Evolutionary conservation across 2,329 filamentous ascomycete genomes (phyloP).

Genomic region (Hortaea sp.): DNA sequence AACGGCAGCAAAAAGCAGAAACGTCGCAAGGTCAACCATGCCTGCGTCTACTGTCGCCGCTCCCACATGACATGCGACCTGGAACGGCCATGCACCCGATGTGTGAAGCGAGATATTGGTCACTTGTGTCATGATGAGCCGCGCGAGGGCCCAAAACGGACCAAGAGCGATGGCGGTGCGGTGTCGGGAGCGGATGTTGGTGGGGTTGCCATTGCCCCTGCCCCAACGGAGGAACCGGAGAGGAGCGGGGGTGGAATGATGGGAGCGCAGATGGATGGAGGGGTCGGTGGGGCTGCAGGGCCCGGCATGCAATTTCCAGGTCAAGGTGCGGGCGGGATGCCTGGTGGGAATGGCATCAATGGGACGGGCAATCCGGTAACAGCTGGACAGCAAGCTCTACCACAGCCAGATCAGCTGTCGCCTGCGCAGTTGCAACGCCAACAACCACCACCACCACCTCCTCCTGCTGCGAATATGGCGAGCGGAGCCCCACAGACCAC

Average conservation of each 20-base stretch:
- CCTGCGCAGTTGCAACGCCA: slow-evolving; percentile 51
- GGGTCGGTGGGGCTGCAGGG: background rate
- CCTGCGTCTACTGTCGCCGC: slow-evolving; percentile 44
- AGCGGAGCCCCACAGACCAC: slow-evolving; percentile 34
- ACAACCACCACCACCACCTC: slow-evolving; percentile 3
- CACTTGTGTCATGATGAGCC: slow-evolving; percentile 98
- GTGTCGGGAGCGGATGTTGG: slow-evolving; percentile 5
- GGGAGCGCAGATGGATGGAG: background rate
- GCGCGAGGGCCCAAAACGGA: slow-evolving; percentile 74
- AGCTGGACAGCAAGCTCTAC: slow-evolving; percentile 47
- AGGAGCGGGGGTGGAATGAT: background rate
- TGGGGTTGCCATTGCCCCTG: slow-evolving; percentile 23
- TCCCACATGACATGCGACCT: slow-evolving; percentile 48
- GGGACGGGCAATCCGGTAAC: slow-evolving; percentile 5
- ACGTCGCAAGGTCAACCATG: slow-evolving; percentile 46
- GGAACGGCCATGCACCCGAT: slow-evolving; percentile 90
- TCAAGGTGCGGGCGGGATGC: background rate
- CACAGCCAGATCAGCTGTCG: slow-evolving; percentile 61
- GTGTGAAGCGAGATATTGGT: slow-evolving; percentile 96
- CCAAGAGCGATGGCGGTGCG: slow-evolving; percentile 44
- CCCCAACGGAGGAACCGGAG: slow-evolving; percentile 6
- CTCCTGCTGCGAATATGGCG: background rate
- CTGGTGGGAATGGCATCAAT: background rate
- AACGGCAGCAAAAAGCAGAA: slow-evolving; percentile 32
- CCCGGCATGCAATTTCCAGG: background rate